Conservation (phyloP, 108 stramenopile species). For the Chaetoceros muelleri region DNA sequence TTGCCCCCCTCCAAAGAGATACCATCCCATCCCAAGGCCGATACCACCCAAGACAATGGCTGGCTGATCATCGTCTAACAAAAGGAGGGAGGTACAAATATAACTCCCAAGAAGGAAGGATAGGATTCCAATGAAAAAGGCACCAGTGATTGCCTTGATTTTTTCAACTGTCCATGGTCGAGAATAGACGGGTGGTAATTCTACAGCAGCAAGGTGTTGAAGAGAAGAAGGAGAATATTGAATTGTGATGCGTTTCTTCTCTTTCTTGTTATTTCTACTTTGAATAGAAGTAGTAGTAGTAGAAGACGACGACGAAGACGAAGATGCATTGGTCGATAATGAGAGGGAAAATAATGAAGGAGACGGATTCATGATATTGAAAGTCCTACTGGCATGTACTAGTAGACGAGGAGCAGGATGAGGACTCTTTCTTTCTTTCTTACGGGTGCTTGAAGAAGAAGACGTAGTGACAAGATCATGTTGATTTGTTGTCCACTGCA, state of each 20-base stretch:
- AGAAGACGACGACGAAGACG: too few relatives aligned
- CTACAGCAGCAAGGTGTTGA: slow-evolving; percentile 6
- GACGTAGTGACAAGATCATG: too few relatives aligned
- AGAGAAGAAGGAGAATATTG: slow-evolving; percentile 10
- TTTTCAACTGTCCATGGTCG: slow-evolving; percentile 10
- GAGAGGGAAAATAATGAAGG: too few relatives aligned
- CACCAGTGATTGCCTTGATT: slow-evolving; percentile 5
- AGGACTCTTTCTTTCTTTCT: too few relatives aligned
- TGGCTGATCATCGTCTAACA: slow-evolving; percentile 1
- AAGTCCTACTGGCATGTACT: too few relatives aligned
- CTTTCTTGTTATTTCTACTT: too few relatives aligned
- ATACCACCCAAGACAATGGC: not conserved
- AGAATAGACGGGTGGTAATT: slow-evolving; percentile 5
- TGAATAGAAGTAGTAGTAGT: too few relatives aligned
- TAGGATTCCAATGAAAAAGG: not conserved
- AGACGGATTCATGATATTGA: too few relatives aligned
- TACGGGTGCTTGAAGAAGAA: too few relatives aligned
- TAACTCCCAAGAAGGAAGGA: not conserved
- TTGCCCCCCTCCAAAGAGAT: slow-evolving; percentile 1
- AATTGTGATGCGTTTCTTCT: not conserved
- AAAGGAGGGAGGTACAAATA: not conserved
- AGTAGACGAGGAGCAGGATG: too few relatives aligned
- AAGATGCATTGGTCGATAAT: too few relatives aligned
- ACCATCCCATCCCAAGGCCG: slow-evolving; percentile 7
- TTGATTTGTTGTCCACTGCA: too few relatives aligned